These are phyloP conservation scores for Candida boleticola DNA, from an alignment of 805 yeast species.

Conservation along the genomic window DNA sequence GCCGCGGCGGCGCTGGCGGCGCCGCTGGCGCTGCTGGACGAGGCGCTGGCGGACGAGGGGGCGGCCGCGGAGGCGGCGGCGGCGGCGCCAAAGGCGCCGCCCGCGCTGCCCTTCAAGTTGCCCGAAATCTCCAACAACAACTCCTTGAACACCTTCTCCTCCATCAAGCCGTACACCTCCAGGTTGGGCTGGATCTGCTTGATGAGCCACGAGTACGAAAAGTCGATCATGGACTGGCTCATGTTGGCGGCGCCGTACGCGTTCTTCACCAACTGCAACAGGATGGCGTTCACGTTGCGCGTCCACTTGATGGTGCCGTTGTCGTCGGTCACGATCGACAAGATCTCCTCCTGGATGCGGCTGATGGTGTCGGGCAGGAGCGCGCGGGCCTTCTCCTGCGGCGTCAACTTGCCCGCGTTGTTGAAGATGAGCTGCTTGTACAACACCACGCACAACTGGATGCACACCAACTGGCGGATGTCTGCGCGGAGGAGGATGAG, in stretches of 20 bases:
- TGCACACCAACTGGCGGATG: slow-evolving; percentile 78
- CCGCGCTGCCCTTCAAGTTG: slow-evolving; percentile 11
- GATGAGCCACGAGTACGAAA: slow-evolving; percentile 75
- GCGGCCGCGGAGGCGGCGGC: neutral
- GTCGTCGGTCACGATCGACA: slow-evolving; percentile 79
- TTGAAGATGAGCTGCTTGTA: slow-evolving; percentile 62
- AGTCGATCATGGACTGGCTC: slow-evolving; percentile 47
- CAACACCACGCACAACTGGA: slow-evolving; percentile 68
- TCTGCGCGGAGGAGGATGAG: slow-evolving; percentile 78
- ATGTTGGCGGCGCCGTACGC: slow-evolving; percentile 18
- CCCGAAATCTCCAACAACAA: slow-evolving; percentile 36
- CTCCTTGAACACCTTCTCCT: slow-evolving; percentile 57
- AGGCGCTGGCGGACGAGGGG: slow-evolving; percentile 1
- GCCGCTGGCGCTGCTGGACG: slow-evolving; percentile 2
- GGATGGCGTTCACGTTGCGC: slow-evolving; percentile 67
- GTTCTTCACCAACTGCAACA: slow-evolving; percentile 61
- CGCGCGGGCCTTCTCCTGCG: slow-evolving; percentile 10
- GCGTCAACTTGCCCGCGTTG: slow-evolving; percentile 26
- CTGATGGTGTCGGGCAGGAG: slow-evolving; percentile 36
- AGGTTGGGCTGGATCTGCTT: slow-evolving; percentile 85
- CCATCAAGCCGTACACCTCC: slow-evolving; percentile 73
- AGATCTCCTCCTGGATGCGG: slow-evolving; percentile 63
- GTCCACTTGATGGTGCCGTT: slow-evolving; percentile 92
- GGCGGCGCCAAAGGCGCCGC: slow-evolving; percentile 8
- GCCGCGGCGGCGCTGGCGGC: slow-evolving; percentile 4